Base-by-base conservation (phyloP, 306 rosid species). In the Myrica gale region DNA sequence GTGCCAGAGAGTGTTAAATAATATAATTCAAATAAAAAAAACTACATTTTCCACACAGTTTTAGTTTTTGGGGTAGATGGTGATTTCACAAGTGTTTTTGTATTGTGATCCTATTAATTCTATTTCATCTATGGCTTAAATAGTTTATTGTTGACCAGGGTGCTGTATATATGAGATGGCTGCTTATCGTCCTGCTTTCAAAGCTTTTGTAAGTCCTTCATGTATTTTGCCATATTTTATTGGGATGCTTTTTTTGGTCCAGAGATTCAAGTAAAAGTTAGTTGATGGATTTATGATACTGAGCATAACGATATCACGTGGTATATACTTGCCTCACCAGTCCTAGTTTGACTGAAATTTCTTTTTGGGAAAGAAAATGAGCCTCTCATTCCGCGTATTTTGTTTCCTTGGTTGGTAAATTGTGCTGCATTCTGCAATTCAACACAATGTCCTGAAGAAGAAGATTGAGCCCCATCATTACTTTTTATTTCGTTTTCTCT, bases 141-240 rank as follows among this genome's bases (percentile, higher is more conserved):
- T 79, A 5, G 50, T 56, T 75, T 52, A 55, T 78, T 78, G 32
- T 69, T 83, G 54, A 61, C 76, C 89, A 96, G 99, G 99, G 9
- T 96, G 99, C 81, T 96, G 99, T 85, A 76, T 96, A 80, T 96
- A 96, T 69, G 99, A 96, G 90, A 96, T 96, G 98, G 97, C 98
- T 62, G 99, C 99, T 75, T 89, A 85, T 87, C 99, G 98, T 78
- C 99, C 93, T 16, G 99, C 99, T 67, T 96, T 96, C 81, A 92
- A 96, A 88, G 99, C 99, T 74, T 96, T 92, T 76, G 99, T 96
- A 90, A 90, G 98, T 74, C 65, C 62, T 85, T 67, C 44, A 53
- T 74, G 62, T 8, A 74, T 72, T 61, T 79, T 16, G 37, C 26
- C 48, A 26, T 45, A 9, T 41, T 47, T 61, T 41, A 71, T 68